These are phyloP conservation scores for Dendrocalamus sinicus DNA, from an alignment of 176 grass and related monocot genomes.

Conservation along the genomic window DNA sequence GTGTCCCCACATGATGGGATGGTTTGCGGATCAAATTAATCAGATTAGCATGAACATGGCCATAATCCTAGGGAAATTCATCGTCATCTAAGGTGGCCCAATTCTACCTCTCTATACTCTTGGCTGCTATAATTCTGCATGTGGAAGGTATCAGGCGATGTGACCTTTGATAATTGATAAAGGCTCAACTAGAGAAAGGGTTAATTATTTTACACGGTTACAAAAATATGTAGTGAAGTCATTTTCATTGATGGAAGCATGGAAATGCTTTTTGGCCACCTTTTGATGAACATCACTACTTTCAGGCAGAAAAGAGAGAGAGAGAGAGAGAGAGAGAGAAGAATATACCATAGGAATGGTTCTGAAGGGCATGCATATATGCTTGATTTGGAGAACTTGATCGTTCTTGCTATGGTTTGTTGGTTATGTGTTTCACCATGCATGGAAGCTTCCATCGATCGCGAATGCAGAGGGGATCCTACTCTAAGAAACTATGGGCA, in stretches of 20 bases:
- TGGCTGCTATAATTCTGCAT: background rate
- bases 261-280: background rate
- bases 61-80: constrained; percentile 15
- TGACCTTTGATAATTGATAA: background rate
- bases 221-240: background rate
- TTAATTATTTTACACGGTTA: background rate
- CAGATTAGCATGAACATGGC: constrained; percentile 17
- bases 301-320: background rate
- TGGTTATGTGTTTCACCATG: background rate
- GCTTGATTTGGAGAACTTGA: background rate
- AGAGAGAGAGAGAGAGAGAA: background rate
- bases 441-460: background rate
- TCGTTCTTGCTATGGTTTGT: background rate
- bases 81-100: background rate
- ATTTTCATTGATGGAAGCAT: background rate
- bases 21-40: background rate
- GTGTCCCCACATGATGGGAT: background rate
- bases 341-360: background rate
- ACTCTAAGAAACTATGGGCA: background rate
- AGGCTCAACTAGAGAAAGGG: background rate
- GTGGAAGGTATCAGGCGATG: background rate
- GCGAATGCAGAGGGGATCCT: background rate
- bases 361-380: background rate
- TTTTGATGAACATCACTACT: background rate
- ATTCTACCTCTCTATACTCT: background rate